Evolutionary conservation across 495 filamentous ascomycete species (phyloP).

Genomic region (Pyrenopolyporus hunteri): DNA sequence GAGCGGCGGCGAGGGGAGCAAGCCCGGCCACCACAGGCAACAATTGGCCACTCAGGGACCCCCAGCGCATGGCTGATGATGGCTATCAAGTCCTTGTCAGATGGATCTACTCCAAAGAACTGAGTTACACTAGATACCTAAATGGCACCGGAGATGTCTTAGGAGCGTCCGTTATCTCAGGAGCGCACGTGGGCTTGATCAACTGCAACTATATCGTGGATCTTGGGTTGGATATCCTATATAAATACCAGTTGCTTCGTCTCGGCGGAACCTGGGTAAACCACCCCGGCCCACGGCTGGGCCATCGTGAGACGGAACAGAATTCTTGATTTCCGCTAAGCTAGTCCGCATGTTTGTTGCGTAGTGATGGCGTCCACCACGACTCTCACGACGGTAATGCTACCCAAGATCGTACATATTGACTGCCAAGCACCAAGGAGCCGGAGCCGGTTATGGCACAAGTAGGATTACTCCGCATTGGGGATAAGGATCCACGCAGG

Average conservation of each 20-base stretch:
- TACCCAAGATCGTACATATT: conserved; percentile 29
- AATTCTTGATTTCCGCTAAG: conserved; percentile 11
- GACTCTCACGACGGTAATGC: conserved; percentile 16
- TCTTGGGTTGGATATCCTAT: conserved; percentile 7
- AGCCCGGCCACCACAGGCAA: conserved; percentile 10
- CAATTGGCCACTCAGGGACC: background rate
- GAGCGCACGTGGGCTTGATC: background rate
- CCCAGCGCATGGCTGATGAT: conserved; percentile 10
- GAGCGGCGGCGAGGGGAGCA: conserved; percentile 45
- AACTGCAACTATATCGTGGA: background rate
- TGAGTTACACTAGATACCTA: background rate
- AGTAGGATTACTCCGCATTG: conserved; percentile 22
- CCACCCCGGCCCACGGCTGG: conserved; percentile 8
- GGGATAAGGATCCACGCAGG: conserved; percentile 3
- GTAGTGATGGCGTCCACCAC: conserved; percentile 10
- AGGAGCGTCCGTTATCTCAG: background rate
- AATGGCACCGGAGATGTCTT: background rate
- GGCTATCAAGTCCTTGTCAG: background rate
- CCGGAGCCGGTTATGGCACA: conserved; percentile 19
- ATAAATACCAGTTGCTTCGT: conserved; percentile 1
- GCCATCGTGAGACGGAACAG: conserved; percentile 26
- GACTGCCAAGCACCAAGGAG: conserved; percentile 23
- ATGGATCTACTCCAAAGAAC: background rate
- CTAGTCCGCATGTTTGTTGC: background rate
- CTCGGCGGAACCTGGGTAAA: conserved; percentile 6